Conservation (phyloP, 2,329 filamentous ascomycete species). For the Aspergillus ustus region DNA sequence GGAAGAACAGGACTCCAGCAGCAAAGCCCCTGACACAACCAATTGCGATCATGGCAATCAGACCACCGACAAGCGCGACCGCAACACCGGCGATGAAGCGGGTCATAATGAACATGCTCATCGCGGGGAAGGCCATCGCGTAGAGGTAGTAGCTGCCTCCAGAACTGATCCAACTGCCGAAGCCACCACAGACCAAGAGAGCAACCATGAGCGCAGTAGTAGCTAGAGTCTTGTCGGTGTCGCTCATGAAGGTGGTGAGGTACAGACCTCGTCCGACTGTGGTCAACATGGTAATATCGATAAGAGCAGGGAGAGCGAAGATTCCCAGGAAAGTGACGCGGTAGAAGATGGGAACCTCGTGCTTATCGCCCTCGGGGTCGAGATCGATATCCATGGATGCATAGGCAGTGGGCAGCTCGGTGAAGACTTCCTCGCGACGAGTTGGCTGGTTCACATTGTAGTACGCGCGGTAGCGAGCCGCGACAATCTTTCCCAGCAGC, state of each 20-base stretch:
- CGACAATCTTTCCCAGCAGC: constrained; percentile 50
- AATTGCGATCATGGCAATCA: constrained; percentile 58
- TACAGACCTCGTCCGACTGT: constrained; percentile 65
- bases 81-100: constrained; percentile 54
- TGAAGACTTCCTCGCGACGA: constrained; percentile 19
- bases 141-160: constrained; percentile 65
- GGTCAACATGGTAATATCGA: constrained; percentile 63
- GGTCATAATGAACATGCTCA: constrained; percentile 59
- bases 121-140: constrained; percentile 59
- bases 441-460: constrained; percentile 45
- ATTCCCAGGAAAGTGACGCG: constrained; percentile 63
- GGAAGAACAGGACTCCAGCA: constrained; percentile 60
- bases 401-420: constrained; percentile 55
- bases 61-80: constrained; percentile 55
- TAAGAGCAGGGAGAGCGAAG: constrained; percentile 64
- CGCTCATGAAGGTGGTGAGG: constrained; percentile 60
- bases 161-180: constrained; percentile 66
- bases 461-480: constrained; percentile 46
- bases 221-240: constrained; percentile 52
- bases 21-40: constrained; percentile 48
- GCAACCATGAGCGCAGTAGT: constrained; percentile 63
- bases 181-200: constrained; percentile 62
- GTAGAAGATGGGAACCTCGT: constrained; percentile 51
- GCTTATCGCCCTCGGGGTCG: constrained; percentile 48
- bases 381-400: constrained; percentile 58